phyloP scores from a whole-genome alignment of 257 asterid species.

The Dorcoceras hygrometricum region DNA sequence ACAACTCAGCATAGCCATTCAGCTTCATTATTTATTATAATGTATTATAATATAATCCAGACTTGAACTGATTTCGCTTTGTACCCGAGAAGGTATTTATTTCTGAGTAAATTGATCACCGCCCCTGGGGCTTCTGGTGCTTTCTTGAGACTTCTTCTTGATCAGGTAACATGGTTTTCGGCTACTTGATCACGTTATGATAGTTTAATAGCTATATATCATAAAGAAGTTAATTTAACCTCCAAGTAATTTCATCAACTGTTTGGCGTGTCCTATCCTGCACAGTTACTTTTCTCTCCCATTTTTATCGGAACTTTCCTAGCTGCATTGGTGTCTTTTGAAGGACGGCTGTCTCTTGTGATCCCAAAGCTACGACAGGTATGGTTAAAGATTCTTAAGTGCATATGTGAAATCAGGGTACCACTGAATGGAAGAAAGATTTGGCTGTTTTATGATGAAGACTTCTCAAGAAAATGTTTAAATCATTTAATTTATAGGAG shows the following conservation, averaged over 20 bases:
- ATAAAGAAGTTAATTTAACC: background rate
- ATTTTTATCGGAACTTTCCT: constrained; percentile 65
- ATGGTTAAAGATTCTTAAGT: background rate
- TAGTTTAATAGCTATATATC: background rate
- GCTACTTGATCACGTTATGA: constrained; percentile 7
- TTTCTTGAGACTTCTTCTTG: constrained; percentile 65
- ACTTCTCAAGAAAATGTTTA: constrained; percentile 6
- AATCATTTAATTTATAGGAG: constrained; percentile 41
- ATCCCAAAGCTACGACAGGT: constrained; percentile 91
- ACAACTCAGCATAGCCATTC: constrained; percentile 10
- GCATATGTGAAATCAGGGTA: background rate
- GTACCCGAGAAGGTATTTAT: constrained; percentile 53
- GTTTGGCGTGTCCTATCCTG: constrained; percentile 5
- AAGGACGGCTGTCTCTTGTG: constrained; percentile 63
- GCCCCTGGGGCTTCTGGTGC: constrained; percentile 70
- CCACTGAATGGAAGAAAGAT: constrained; percentile 1
- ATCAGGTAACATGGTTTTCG: constrained; percentile 54
- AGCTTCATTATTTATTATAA: background rate
- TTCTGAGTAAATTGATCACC: constrained; percentile 67
- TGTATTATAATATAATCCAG: background rate
- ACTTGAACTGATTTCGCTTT: constrained; percentile 20
- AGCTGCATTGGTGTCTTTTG: constrained; percentile 59
- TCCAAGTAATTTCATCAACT: constrained; percentile 6
- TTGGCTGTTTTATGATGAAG: background rate
- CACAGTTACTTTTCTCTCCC: constrained; percentile 82